Evolutionary conservation across 2,329 filamentous ascomycete genomes (phyloP).

Genomic region (Pseudogymnoascus destructans): DNA sequence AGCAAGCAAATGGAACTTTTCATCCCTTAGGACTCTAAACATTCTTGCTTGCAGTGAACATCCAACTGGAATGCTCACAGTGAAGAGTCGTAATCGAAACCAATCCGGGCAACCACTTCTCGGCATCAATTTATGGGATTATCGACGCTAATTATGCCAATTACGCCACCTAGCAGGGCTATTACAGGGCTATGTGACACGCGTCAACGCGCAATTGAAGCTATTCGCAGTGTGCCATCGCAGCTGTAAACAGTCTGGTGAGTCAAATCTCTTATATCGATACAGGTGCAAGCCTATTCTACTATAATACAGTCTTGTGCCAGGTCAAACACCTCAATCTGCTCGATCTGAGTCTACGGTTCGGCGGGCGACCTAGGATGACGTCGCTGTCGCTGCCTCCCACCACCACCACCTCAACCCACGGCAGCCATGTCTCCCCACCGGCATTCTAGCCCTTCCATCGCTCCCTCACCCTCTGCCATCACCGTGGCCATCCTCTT

Average conservation of each 20-base stretch:
- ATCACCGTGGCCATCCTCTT: too few relatives aligned
- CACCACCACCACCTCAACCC: neutral
- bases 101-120: neutral
- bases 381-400: neutral
- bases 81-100: neutral
- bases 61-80: neutral
- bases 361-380: neutral
- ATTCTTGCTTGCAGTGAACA: neutral
- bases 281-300: neutral
- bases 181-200: neutral
- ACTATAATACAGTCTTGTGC: too few relatives aligned
- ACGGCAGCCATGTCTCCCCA: neutral
- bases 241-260: neutral
- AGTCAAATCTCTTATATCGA: neutral
- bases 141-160: neutral
- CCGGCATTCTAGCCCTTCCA: neutral
- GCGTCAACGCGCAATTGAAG: neutral
- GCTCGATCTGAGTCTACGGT: neutral
- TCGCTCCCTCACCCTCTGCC: neutral
- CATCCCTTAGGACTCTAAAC: neutral
- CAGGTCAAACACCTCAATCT: too few relatives aligned
- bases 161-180: neutral
- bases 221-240: neutral
- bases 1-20: neutral
- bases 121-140: neutral